Evolutionary conservation across 2,329 filamentous ascomycete genomes (phyloP).

Genomic region (Paecilomyces dactylethromorphus): DNA sequence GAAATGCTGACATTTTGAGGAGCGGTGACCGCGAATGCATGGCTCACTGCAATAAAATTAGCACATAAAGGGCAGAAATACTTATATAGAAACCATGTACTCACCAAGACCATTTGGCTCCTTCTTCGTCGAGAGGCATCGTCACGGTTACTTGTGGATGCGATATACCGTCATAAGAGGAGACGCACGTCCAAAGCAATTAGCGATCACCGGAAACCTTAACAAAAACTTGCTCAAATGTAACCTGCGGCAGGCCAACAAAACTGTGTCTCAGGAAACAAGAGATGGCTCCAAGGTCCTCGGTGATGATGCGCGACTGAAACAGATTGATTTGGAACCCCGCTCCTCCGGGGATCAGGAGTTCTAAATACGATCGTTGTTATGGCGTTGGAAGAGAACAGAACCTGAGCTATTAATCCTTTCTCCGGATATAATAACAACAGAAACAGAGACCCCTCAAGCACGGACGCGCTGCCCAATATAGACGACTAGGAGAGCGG

Average conservation of each 20-base stretch:
- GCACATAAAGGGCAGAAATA: slow-evolving; percentile 1
- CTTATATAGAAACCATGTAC: slow-evolving; percentile 3
- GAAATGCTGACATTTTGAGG: slow-evolving; percentile 44
- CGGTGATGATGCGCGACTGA: not conserved
- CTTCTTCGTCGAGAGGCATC: slow-evolving; percentile 41
- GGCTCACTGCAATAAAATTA: slow-evolving; percentile 31
- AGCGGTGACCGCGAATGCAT: slow-evolving; percentile 43
- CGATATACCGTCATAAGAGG: not conserved
- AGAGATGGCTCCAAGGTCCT: not conserved
- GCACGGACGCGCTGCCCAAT: not conserved
- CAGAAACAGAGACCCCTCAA: not conserved
- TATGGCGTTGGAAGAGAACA: not conserved
- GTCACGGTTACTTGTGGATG: slow-evolving; percentile 3
- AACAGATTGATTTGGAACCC: not conserved
- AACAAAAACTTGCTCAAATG: not conserved
- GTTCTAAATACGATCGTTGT: not conserved
- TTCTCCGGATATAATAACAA: not conserved
- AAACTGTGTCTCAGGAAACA: not conserved
- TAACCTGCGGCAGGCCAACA: not conserved
- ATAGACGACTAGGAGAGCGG: not conserved
- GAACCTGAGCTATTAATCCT: not conserved
- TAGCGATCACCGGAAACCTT: not conserved
- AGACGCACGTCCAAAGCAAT: not conserved
- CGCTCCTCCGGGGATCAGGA: not conserved
- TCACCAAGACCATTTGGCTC: slow-evolving; percentile 42